These are phyloP conservation scores for Golubevia sp. DNA, from an alignment of 1,284 basidiomycete genomes.

Conservation along the genomic window DNA sequence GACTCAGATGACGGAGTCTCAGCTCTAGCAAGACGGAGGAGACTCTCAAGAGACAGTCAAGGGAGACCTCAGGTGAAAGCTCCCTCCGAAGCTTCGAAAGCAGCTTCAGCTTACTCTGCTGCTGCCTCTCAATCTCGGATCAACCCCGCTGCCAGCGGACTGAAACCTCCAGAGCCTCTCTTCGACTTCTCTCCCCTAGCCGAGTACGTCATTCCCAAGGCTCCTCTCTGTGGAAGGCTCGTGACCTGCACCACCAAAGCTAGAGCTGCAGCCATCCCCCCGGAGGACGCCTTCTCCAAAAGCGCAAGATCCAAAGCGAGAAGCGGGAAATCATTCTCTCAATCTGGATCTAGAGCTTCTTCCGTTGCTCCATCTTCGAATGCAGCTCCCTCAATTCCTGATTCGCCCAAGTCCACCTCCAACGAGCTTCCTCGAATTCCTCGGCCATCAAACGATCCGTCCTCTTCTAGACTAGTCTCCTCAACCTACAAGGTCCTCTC, in stretches of 20 bases:
- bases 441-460: neutral
- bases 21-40: slow-evolving; percentile 16
- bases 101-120: too few relatives aligned
- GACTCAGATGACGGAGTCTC: too few relatives aligned
- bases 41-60: neutral
- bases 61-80: too few relatives aligned
- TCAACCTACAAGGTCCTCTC: slow-evolving; percentile 50
- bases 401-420: too few relatives aligned
- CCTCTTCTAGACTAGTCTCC: slow-evolving; percentile 3
- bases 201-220: slow-evolving; percentile 90
- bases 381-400: too few relatives aligned
- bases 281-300: too few relatives aligned
- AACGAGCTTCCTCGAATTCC: too few relatives aligned
- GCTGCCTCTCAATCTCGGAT: neutral
- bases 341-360: neutral
- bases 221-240: slow-evolving; percentile 82
- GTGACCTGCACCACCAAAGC: slow-evolving; percentile 75
- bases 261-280: slow-evolving; percentile 84
- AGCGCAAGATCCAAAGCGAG: neutral
- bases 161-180: slow-evolving; percentile 63
- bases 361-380: too few relatives aligned
- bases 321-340: neutral
- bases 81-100: too few relatives aligned
- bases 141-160: neutral
- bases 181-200: slow-evolving; percentile 90